phyloP scores from a whole-genome alignment of 257 asterid genomes.

The Solanum paucissectum region DNA sequence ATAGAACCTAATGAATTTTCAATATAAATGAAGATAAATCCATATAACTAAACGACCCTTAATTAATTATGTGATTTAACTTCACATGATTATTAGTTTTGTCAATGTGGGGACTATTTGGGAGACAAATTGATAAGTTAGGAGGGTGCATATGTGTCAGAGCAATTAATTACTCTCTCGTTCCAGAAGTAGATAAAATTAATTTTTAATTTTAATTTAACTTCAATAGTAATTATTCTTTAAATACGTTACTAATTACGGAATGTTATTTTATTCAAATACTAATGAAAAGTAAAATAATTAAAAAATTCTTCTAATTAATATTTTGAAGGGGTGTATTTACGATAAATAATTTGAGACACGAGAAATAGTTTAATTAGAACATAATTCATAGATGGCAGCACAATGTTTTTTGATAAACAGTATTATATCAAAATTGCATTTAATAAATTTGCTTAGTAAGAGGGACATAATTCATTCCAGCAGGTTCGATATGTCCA shows the following conservation, averaged over 20 bases:
- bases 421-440: neutral
- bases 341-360: neutral
- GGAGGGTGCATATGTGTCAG: neutral
- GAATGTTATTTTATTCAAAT: neutral
- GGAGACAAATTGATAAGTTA: neutral
- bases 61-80: neutral
- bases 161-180: neutral
- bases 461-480: neutral
- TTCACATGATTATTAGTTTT: neutral
- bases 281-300: neutral
- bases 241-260: neutral
- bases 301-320: neutral
- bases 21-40: neutral
- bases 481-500: neutral
- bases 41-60: neutral
- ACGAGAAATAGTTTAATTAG: neutral
- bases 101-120: neutral
- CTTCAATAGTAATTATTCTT: neutral
- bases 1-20: neutral
- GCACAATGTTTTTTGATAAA: neutral
- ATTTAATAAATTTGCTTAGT: neutral
- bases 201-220: neutral
- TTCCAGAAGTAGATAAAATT: neutral
- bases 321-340: neutral
- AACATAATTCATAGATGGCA: neutral